Evolutionary conservation across 2,329 filamentous ascomycete species (phyloP), one percentile per base, ranked within the genome.

Genomic region (Trichophyton benhamiae): DNA sequence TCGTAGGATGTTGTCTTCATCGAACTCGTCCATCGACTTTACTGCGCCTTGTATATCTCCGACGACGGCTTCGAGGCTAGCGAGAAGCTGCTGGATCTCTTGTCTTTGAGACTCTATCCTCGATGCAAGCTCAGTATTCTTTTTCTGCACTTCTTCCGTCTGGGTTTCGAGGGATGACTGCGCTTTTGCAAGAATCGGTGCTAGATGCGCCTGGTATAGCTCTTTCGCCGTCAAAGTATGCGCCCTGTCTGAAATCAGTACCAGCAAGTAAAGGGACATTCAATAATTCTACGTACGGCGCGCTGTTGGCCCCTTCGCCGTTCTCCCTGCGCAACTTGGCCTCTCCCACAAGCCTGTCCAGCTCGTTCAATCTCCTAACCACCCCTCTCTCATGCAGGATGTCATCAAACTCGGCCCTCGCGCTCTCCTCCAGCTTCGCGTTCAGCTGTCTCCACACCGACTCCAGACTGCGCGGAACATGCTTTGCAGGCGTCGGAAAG

Each of bases 401-500:
- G 55, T 79, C 77, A n/a, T 84, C 82, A 69, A 86, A 86, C 65
- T 86, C 82, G 15, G 77, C 77, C 69, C 74, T 79, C 64, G 81
- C 82, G 59, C 78, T 78, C 64, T 80, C 79, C 65, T 83, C 81
- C 59, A 86, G 70, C 66, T 83, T 80, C 58, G 78, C 77, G 48
- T 82, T 81, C 65, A 86, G 77, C 65, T 85, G 81, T 60, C 78
- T 75, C 73, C 83, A 82, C 22, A 87, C 74, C 3, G 77, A 76
- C 66, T 83, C 79, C 62, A 87, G 68, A 48, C 78, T 79, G 27
- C 79, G 79, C 1, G 82, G 80, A 9, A 81, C 81, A 66, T 84
- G 76, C 66, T 77, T 74, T 17, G 83, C 81, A 1, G 83, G 80
- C 0, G 84, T 87, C 0, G 84, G 83, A 65, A 86, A 86, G 67